Evolutionary conservation across 768 basidiomycete genomes (phyloP).

Genomic region (Amyloporia xantha): DNA sequence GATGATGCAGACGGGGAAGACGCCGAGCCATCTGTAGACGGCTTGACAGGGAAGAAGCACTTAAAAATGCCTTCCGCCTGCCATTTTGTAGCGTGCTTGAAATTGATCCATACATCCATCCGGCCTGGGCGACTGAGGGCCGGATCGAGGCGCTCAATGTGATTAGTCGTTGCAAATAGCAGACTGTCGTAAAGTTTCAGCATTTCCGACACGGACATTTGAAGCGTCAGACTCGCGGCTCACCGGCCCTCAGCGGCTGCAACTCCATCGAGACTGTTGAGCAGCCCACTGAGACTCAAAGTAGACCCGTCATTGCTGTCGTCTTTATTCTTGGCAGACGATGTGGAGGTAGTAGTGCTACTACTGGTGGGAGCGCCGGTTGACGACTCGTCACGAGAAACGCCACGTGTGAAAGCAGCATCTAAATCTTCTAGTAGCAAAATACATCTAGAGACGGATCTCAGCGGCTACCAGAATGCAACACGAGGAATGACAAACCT

Average conservation of each 20-base stretch:
- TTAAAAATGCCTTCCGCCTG: constrained; percentile 92
- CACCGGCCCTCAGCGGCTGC: constrained; percentile 83
- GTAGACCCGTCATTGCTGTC: constrained; percentile 72
- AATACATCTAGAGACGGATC: constrained; percentile 57
- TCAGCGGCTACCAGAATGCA: constrained; percentile 2
- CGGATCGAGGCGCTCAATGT: constrained; percentile 88
- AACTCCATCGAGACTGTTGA: constrained; percentile 83
- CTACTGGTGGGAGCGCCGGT: constrained; percentile 63
- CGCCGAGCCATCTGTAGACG: constrained; percentile 23
- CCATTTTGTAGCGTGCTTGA: constrained; percentile 87
- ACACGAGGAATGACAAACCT: constrained; percentile 39
- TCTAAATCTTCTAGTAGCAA: constrained; percentile 92
- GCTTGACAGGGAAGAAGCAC: constrained; percentile 81
- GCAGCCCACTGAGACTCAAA: constrained; percentile 74
- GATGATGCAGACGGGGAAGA: constrained; percentile 9
- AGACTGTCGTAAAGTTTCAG: constrained; percentile 38
- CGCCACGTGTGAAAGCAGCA: constrained; percentile 83
- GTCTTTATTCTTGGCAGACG: constrained; percentile 25
- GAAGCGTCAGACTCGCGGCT: constrained; percentile 23
- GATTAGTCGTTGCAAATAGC: constrained; percentile 89
- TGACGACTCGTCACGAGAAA: constrained; percentile 74
- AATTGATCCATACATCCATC: constrained; percentile 91
- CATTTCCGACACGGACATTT: background rate
- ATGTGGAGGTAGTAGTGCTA: constrained; percentile 31
- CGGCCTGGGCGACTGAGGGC: constrained; percentile 84